phyloP scores from a whole-genome alignment of 2,329 filamentous ascomycete species.

The Dendryphion nanum region DNA sequence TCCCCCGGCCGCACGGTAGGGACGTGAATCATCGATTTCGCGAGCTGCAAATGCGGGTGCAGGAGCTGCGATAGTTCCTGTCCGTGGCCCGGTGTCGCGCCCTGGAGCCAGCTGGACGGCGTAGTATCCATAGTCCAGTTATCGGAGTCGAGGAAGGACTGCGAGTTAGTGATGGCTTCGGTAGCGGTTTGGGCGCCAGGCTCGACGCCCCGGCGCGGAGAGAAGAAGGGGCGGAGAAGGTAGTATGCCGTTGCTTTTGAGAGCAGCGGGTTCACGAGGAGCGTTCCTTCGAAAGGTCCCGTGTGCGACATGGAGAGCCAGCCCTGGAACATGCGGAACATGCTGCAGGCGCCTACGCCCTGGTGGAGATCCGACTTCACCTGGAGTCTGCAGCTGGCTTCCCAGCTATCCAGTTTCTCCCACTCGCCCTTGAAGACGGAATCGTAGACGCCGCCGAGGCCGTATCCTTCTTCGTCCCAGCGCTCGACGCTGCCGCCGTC shows the following conservation, averaged over 20 bases:
- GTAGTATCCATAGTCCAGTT: conserved; percentile 61
- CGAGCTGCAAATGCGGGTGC: conserved; percentile 69
- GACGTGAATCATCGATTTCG: conserved; percentile 68
- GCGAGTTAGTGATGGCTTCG: conserved; percentile 27
- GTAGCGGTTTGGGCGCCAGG: conserved; percentile 32
- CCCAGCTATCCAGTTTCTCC: conserved; percentile 82
- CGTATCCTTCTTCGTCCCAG: conserved; percentile 62
- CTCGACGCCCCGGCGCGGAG: conserved; percentile 44
- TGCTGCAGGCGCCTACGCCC: conserved; percentile 76
- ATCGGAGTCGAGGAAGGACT: conserved; percentile 48
- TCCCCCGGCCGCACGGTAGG: conserved; percentile 70
- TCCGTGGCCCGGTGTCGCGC: conserved; percentile 65
- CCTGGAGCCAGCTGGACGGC: conserved; percentile 64
- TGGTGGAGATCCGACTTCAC: conserved; percentile 76
- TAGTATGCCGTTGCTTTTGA: conserved; percentile 75
- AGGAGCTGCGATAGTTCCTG: conserved; percentile 65
- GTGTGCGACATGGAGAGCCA: conserved; percentile 81
- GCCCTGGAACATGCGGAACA: conserved; percentile 87
- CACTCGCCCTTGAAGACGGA: conserved; percentile 70
- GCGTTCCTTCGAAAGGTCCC: conserved; percentile 71
- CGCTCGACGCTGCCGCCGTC: conserved; percentile 53
- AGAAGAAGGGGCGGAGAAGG: conserved; percentile 82
- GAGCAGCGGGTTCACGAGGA: conserved; percentile 78
- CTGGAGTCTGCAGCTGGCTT: conserved; percentile 65
- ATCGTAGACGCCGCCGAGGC: conserved; percentile 65